Evolutionary conservation across 345 rosid species (phyloP).

Genomic region (Melaleuca alternifolia): DNA sequence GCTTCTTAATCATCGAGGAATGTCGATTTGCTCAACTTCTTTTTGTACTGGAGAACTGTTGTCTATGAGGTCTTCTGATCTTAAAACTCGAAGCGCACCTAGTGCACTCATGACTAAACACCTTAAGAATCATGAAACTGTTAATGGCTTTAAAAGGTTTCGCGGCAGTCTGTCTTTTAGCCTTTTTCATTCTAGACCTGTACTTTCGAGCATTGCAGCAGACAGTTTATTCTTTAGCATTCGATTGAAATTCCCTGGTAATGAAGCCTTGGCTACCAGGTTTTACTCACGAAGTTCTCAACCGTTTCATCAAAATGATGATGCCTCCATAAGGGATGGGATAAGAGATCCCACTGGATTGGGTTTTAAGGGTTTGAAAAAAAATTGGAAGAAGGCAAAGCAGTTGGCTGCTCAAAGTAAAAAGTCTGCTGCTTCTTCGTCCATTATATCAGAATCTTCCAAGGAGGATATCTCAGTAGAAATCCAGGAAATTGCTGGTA

Average conservation of each 20-base stretch:
- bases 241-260: neutral
- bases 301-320: neutral
- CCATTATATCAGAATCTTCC: neutral
- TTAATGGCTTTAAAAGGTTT: neutral
- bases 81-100: neutral
- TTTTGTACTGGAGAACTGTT: neutral
- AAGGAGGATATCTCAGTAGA: neutral
- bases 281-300: neutral
- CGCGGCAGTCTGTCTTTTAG: neutral
- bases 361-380: neutral
- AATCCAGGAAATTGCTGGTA: neutral
- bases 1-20: neutral
- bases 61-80: neutral
- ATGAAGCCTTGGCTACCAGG: neutral
- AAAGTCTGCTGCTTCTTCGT: neutral
- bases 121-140: neutral
- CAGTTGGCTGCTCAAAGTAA: neutral
- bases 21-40: neutral
- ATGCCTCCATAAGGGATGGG: neutral
- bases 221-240: neutral
- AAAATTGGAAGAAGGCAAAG: neutral
- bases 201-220: neutral
- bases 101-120: neutral
- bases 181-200: neutral
- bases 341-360: neutral